Evolutionary conservation across 2,329 filamentous ascomycete species (phyloP), one percentile per base, ranked within the genome.

Genomic region (Akanthomyces uredinophilus): DNA sequence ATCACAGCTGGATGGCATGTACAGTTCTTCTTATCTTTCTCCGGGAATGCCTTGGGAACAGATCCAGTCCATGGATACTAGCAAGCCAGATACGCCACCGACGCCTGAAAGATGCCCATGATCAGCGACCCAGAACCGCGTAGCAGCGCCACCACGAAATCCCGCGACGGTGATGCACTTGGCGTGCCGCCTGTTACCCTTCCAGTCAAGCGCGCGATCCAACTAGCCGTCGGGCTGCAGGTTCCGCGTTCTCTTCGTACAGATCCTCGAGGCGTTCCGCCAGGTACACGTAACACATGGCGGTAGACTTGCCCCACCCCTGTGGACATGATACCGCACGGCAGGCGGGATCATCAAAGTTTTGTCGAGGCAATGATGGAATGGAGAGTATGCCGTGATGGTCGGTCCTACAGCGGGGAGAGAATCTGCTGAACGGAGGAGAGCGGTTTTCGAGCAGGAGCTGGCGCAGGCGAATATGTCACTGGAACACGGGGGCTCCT

Each of bases 401-500:
- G 53, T 3, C 14, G 14, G 14, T 56, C 53, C 14, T 22, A n/a
- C 10, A 29, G 53, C 24, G 53, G 53, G 39, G 46, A 56, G 39
- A 56, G 53, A 20, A 56, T 56, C 10, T 56, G 14, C 43, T 56
- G 53, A 5, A 32, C 6, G 10, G 53, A 56, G 43, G 39, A n/a
- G 22, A 56, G 53, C n/a, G n/a, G 22, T 39, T 56, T 20, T 56
- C 53, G 43, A 56, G 53, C 7, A 56, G 53, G 20, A 43, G 52
- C 52, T 44, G 52, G 5, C 52, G 52, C 13, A 37, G 52, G 37
- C n/a, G n/a, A 44, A 37, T 5, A 55, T 4, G 18, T 35, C 7
- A 10, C 27, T 29, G 4, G 27, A 29, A 29, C 27, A 29, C 27
- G 6, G 27, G 27, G n/a, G 16, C 47, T 5, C 57, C 52, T 50